Conservation (phyloP, 352 stramenopile genomes). For the Pythium oligandrum region DNA sequence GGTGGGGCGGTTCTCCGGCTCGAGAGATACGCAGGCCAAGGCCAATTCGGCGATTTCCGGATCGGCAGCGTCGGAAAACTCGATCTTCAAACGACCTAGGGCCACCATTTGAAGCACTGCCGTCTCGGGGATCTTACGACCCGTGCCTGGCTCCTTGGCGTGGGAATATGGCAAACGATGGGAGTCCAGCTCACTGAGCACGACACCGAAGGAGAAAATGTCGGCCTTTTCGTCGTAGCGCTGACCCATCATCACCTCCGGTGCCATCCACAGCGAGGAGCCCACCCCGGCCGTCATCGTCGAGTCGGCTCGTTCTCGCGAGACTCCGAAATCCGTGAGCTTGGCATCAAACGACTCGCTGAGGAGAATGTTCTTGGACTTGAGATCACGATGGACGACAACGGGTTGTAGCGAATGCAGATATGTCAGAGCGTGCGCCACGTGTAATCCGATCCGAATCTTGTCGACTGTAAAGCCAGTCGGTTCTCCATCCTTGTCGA, state of each 20-base stretch:
- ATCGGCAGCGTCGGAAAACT: constrained; percentile 30
- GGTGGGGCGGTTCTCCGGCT: constrained; percentile 27
- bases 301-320: constrained; percentile 24
- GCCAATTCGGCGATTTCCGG: constrained; percentile 24
- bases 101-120: constrained; percentile 46
- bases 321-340: constrained; percentile 54
- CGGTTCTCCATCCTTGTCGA: not conserved
- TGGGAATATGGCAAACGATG: constrained; percentile 13
- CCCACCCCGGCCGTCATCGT: constrained; percentile 44
- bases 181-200: constrained; percentile 33
- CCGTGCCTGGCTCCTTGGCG: constrained; percentile 1
- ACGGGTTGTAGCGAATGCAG: constrained; percentile 39
- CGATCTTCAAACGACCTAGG: constrained; percentile 21
- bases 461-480: constrained; percentile 39
- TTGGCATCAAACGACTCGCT: constrained; percentile 28
- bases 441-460: constrained; percentile 30
- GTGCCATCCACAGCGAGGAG: constrained; percentile 41
- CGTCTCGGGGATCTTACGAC: constrained; percentile 14
- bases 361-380: constrained; percentile 58
- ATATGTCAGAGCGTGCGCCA: constrained; percentile 43
- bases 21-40: constrained; percentile 26
- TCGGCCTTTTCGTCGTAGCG: constrained; percentile 39
- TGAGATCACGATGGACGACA: constrained; percentile 49
- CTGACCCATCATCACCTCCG: constrained; percentile 46
- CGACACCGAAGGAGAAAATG: constrained; percentile 39